Evolutionary conservation across 257 asterid genomes (phyloP).

Genomic region (Mitragyna speciosa): DNA sequence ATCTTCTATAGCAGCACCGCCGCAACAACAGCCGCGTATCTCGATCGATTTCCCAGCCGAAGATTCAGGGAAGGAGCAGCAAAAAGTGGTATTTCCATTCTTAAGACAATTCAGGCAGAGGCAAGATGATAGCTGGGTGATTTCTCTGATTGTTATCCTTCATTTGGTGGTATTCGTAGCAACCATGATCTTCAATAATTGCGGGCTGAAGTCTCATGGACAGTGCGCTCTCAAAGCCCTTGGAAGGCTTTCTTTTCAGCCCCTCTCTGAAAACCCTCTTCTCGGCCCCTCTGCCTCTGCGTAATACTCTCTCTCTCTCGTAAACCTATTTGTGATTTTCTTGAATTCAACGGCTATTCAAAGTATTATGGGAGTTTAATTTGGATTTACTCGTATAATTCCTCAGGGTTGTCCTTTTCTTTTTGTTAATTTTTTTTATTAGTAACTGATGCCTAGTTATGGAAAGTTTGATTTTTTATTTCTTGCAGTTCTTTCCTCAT

Average conservation of each 20-base stretch:
- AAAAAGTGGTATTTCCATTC: slow-evolving; percentile 54
- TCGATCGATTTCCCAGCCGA: slow-evolving; percentile 50
- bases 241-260: slow-evolving; percentile 77
- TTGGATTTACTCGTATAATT: background rate
- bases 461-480: no score
- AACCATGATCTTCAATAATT: slow-evolving; percentile 73
- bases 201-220: slow-evolving; percentile 64
- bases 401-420: no score
- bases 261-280: slow-evolving; percentile 73
- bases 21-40: slow-evolving; percentile 24
- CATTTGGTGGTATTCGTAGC: slow-evolving; percentile 58
- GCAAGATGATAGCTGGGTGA: slow-evolving; percentile 69
- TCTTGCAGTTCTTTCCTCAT: no score
- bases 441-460: no score
- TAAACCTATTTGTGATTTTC: background rate
- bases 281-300: slow-evolving; percentile 95
- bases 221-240: slow-evolving; percentile 58
- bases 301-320: slow-evolving; percentile 35
- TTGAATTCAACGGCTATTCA: background rate
- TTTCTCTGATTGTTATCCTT: slow-evolving; percentile 70
- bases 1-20: background rate
- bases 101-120: slow-evolving; percentile 65
- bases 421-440: no score
- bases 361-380: background rate
- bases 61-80: slow-evolving; percentile 50